Evolutionary conservation across 495 filamentous ascomycete species (phyloP).

Genomic region (Tuber aestivum): DNA sequence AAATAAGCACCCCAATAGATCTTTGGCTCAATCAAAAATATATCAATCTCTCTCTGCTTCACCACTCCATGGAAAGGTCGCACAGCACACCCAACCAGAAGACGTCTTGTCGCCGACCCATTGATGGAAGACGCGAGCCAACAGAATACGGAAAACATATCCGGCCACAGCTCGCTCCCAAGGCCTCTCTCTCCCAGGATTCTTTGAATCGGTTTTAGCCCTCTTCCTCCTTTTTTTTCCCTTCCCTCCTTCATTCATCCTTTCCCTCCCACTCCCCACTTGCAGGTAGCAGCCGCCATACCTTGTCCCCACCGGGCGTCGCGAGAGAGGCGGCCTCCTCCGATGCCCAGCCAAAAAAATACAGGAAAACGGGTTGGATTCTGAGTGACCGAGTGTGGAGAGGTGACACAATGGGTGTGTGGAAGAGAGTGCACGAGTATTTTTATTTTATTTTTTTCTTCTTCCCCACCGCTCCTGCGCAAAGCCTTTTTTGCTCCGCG

Average conservation of each 20-base stretch:
- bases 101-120: slow-evolving; percentile 33
- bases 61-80: slow-evolving; percentile 25
- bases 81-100: slow-evolving; percentile 17
- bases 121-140: slow-evolving; percentile 21
- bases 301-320: slow-evolving; percentile 13
- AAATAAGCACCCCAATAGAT: slow-evolving; percentile 6
- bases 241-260: not conserved
- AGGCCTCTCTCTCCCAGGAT: not conserved
- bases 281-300: slow-evolving; percentile 6
- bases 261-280: not conserved
- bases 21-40: slow-evolving; percentile 8
- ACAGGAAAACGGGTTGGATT: slow-evolving; percentile 4
- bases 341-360: slow-evolving; percentile 22
- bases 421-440: not conserved
- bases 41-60: slow-evolving; percentile 35
- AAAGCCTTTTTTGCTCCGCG: slow-evolving; percentile 39
- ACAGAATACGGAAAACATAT: slow-evolving; percentile 40
- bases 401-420: not conserved
- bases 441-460: slow-evolving; percentile 7
- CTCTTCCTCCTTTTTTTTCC: not conserved
- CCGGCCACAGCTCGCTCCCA: slow-evolving; percentile 22
- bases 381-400: slow-evolving; percentile 3
- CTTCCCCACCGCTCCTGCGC: slow-evolving; percentile 8
- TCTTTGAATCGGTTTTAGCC: not conserved
- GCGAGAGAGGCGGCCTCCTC: slow-evolving; percentile 38